Base-by-base conservation (phyloP, 2,329 filamentous ascomycete species). In the Xylariales sp. region DNA sequence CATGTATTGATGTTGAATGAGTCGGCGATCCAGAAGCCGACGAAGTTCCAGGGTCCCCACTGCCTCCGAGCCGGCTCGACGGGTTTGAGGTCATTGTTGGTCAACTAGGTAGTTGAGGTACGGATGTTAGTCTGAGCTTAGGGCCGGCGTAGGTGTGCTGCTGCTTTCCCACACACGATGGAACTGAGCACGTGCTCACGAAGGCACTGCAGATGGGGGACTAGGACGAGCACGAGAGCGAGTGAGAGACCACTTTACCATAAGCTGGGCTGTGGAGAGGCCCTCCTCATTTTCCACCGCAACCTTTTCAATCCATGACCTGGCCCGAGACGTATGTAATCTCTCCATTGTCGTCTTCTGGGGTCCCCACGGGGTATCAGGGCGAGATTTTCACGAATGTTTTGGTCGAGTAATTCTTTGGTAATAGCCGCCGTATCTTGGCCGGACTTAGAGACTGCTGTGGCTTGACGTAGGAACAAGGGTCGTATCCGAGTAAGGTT, bases 1-100 rank as follows among this genome's bases (percentile, higher is more conserved):
- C 93, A 97, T 1, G 93, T 96, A 80, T 95, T 96, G 77, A 96
- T 93, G 79, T 95, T 95, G 82, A 94, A 93, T 0, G 89, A 91
- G 80, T 95, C 92, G 36, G 92, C 91, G 75, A 96, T 87, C 93
- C 93, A 95, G 78, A 96, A 96, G 14, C 89, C 92, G 48, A 97
- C 91, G 77, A 94, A 97, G 80, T 97, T 97, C 89, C 91, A 93
- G 36, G 91, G 83, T 18, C 90, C 89, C 94, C 94, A 97, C 86
- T 93, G 88, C 62, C 94, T 89, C 65, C 93, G 88, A 71, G 88
- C 89, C 16, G 89, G 89, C 77, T 97, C 93, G 59, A 97, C 93
- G 75, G 89, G 84, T 78, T 93, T 94, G 71, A 96, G 84, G 80
- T 96, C 93, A 78, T 93, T 82, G 79, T 97, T 97, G 72, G 89